Evolutionary conservation across 257 asterid species (phyloP), one percentile per base, ranked within the genome.

Genomic region (Gentiana straminea): DNA sequence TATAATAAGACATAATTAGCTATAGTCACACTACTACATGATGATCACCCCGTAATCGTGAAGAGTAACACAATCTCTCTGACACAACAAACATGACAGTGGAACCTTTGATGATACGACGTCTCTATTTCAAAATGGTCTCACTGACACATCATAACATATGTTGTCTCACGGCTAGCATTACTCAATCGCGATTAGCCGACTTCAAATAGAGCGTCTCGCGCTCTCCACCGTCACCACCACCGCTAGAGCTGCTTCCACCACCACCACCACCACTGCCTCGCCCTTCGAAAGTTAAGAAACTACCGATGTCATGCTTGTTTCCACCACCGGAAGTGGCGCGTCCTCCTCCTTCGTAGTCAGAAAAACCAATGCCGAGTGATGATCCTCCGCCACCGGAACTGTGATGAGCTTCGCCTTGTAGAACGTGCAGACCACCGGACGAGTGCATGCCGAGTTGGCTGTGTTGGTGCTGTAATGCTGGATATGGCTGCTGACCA

Each of bases 401-500:
- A 33, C 68, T 45, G 24, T 24, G 24, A 33, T 77, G 86, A 1
- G 84, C 83, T 73, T 87, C 96, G 0, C 92, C 86, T 64, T 81
- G 96, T 64, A 87, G 82, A 81, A 91, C 81, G 59, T 73, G 73
- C 2, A 86, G 72, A 1, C 95, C 81, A 11, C 80, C 84, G 3
- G 81, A 83, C 0, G 89, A 61, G 69, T 76, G 73, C 96, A 90
- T 84, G 11, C 90, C 86, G 0, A 86, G 81, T 9, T 79, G 92
- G 77, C 71, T 50, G 76, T 78, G 89, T 73, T 86, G 81, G 62
- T 75, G 97, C 55, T 89, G 97, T 11, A 75, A 82, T 15, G 96
- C 73, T 0, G 96, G 79, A 35, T 75, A 77, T 1, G 79, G 76
- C 75, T 86, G 98, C n/a, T 89, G 74, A 7, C 94, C 80, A 33